phyloP scores from a whole-genome alignment of 768 basidiomycete species.

The Cystofilobasidium ferigula region DNA sequence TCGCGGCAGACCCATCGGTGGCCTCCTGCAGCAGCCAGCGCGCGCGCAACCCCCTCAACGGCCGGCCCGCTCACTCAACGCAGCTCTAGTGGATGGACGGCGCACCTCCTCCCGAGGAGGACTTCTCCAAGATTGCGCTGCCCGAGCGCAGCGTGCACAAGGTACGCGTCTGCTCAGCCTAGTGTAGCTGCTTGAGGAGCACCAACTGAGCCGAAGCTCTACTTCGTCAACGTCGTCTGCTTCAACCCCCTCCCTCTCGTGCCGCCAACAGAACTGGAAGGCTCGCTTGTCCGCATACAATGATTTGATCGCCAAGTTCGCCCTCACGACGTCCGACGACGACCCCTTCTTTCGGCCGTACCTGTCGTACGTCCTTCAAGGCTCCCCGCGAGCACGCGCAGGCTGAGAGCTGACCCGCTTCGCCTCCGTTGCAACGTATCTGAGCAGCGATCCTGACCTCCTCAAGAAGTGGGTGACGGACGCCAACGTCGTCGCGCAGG shows the following conservation, averaged over 20 bases:
- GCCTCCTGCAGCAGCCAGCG: too few relatives aligned
- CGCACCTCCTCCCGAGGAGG: conserved; percentile 82
- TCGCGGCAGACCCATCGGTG: too few relatives aligned
- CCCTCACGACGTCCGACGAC: conserved; percentile 76
- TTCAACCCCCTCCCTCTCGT: neutral
- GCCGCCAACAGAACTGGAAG: conserved; percentile 67
- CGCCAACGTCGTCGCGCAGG: conserved; percentile 92
- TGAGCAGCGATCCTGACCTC: conserved; percentile 19
- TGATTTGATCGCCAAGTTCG: conserved; percentile 71
- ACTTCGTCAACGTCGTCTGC: too few relatives aligned
- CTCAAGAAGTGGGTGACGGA: conserved; percentile 74
- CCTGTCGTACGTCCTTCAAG: conserved; percentile 56
- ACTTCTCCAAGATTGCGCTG: conserved; percentile 69
- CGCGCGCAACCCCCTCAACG: too few relatives aligned
- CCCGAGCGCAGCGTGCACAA: conserved; percentile 78
- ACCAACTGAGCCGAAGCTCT: neutral
- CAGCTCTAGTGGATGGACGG: conserved; percentile 50
- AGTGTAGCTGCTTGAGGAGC: neutral
- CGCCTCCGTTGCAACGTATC: neutral
- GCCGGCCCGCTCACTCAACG: neutral
- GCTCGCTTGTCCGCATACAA: conserved; percentile 90
- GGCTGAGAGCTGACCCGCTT: neutral
- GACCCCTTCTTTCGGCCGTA: conserved; percentile 92
- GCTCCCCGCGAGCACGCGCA: conserved; percentile 37
- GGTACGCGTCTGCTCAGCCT: conserved; percentile 29